Percentiles rank a stretch among this genome's conserved stretches.
phyloP scores from a whole-genome alignment of 2,329 filamentous ascomycete species.

The Grosmannia serpens region DNA sequence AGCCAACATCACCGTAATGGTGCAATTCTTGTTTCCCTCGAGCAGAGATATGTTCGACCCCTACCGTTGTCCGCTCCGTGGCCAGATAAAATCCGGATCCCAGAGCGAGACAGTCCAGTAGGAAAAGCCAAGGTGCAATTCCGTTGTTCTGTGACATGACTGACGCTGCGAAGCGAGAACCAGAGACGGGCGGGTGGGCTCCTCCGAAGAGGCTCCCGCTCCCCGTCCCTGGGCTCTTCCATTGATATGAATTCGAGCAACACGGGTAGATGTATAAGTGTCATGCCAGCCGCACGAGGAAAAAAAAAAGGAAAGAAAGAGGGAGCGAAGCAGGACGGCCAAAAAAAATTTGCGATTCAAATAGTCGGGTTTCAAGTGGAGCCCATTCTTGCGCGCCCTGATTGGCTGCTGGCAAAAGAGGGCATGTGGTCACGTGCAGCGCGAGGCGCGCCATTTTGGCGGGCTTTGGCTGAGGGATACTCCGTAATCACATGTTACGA shows the following conservation, averaged over 20 bases:
- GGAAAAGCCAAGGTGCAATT: conserved; percentile 61
- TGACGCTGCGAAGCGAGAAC: conserved; percentile 58
- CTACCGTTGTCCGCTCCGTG: conserved; percentile 17
- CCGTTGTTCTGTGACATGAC: conserved; percentile 66
- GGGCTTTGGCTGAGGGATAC: too few relatives aligned
- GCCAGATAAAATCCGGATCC: background rate
- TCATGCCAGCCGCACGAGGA: conserved; percentile 74
- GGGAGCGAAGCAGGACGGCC: conserved; percentile 12
- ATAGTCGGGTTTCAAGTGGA: conserved; percentile 3
- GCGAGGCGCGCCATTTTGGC: too few relatives aligned
- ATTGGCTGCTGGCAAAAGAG: conserved; percentile 1
- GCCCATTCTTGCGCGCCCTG: background rate
- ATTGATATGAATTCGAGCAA: conserved; percentile 53
- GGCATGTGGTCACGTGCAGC: background rate
- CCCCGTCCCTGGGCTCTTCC: conserved; percentile 5
- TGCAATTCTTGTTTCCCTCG: background rate
- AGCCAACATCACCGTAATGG: background rate
- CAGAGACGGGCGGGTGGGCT: conserved; percentile 22
- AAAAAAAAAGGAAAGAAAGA: conserved; percentile 36
- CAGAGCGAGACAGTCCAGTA: conserved; percentile 27
- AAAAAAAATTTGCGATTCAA: conserved; percentile 11
- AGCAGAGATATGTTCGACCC: conserved; percentile 29
- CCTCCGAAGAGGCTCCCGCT: background rate
- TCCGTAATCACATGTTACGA: too few relatives aligned
- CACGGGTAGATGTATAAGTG: conserved; percentile 50